These are phyloP conservation scores for Alliaria petiolata DNA, from an alignment of 345 rosid genomes.

Conservation along the genomic window DNA sequence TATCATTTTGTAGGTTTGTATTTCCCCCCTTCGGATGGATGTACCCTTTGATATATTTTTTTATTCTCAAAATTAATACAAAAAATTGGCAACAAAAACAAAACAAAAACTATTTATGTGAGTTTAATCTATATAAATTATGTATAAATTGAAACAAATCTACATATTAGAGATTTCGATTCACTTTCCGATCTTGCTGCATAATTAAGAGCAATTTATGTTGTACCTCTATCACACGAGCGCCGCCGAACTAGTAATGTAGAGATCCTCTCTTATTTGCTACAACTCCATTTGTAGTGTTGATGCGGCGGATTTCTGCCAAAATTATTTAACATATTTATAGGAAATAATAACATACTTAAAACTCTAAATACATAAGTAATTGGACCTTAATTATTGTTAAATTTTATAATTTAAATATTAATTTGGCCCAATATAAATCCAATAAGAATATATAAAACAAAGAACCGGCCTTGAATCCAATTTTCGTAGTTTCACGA, in stretches of 20 bases:
- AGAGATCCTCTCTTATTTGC: too few relatives aligned
- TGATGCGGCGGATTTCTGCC: too few relatives aligned
- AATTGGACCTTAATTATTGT: neutral
- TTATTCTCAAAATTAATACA: neutral
- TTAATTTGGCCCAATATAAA: neutral
- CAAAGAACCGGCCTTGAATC: neutral
- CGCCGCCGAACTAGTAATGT: too few relatives aligned
- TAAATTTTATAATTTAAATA: neutral
- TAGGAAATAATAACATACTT: neutral
- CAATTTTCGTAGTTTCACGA: neutral
- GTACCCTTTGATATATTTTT: neutral
- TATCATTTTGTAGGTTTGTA: neutral
- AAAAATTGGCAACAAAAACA: neutral
- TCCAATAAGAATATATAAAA: neutral
- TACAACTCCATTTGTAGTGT: too few relatives aligned
- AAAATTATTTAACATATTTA: neutral
- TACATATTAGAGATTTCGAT: neutral
- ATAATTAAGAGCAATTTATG: neutral
- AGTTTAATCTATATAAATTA: neutral
- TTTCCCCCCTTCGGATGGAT: neutral
- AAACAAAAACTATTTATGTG: neutral
- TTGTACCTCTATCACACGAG: too few relatives aligned
- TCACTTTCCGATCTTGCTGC: neutral
- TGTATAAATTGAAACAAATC: neutral
- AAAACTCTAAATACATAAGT: neutral